Conservation (phyloP, 768 basidiomycete species). For the Calocera cornea region DNA sequence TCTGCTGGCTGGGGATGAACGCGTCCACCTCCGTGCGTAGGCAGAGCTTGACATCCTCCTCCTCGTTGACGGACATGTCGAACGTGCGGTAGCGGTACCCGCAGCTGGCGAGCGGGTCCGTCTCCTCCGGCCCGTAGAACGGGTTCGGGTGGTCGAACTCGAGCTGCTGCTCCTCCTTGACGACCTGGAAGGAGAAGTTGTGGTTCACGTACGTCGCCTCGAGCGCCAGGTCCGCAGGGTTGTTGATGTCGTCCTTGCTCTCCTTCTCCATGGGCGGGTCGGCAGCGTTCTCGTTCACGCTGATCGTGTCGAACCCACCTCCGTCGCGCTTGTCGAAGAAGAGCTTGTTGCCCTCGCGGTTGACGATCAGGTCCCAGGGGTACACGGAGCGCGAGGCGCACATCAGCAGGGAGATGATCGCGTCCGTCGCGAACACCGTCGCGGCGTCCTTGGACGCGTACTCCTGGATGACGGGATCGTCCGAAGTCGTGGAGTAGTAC, state of each 20-base stretch:
- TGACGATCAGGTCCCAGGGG: constrained; percentile 96
- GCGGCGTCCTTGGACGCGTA: constrained; percentile 69
- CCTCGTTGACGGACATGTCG: constrained; percentile 78
- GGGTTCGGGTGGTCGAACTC: constrained; percentile 84
- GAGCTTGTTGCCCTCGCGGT: constrained; percentile 81
- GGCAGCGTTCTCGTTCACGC: constrained; percentile 95
- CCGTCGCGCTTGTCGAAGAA: constrained; percentile 98
- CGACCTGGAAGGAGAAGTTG: constrained; percentile 94
- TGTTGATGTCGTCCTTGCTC: constrained; percentile 67
- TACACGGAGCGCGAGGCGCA: constrained; percentile 88
- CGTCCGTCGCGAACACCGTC: constrained; percentile 85
- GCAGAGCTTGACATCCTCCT: constrained; percentile 81
- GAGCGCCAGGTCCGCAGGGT: constrained; percentile 81
- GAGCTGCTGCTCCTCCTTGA: constrained; percentile 52
- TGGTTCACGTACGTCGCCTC: constrained; percentile 99
- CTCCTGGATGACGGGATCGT: constrained; percentile 95
- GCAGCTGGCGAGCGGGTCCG: constrained; percentile 87
- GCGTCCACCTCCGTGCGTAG: constrained; percentile 96
- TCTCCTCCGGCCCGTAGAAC: constrained; percentile 87
- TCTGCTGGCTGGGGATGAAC: constrained; percentile 41
- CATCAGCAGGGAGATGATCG: constrained; percentile 92
- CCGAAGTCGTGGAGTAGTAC: constrained; percentile 95
- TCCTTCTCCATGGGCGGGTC: constrained; percentile 58
- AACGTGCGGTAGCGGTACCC: constrained; percentile 94
- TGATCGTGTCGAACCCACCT: constrained; percentile 88